These are phyloP conservation scores for Bothriochloa decipiens DNA, from an alignment of 176 grass and related monocot species.

Conservation along the genomic window DNA sequence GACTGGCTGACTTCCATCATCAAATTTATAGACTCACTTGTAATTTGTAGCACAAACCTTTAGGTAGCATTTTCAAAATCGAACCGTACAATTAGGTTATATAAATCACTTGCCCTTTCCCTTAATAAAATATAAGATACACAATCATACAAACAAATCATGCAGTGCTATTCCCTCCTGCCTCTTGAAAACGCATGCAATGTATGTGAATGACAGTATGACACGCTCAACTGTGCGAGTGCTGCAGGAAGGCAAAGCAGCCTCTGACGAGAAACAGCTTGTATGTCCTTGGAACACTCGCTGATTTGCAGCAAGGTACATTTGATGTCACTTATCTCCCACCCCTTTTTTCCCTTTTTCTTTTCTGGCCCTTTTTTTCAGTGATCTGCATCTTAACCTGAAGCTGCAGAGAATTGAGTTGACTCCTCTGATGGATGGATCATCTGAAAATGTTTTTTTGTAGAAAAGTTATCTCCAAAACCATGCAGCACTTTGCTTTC, in stretches of 20 bases:
- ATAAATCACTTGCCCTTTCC: neutral
- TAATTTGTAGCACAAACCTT: neutral
- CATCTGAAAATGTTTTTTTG: constrained; percentile 5
- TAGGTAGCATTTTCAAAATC: neutral
- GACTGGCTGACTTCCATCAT: neutral
- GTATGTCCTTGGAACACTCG: constrained; percentile 40
- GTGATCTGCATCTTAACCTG: constrained; percentile 17
- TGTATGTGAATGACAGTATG: neutral
- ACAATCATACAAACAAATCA: neutral
- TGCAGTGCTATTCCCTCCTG: neutral
- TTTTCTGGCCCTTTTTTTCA: constrained; percentile 39
- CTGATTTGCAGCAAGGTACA: constrained; percentile 34
- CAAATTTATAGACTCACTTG: neutral
- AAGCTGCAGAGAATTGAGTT: constrained; percentile 8
- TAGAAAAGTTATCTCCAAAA: constrained; percentile 18
- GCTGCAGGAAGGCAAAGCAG: constrained; percentile 32
- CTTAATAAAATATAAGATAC: neutral
- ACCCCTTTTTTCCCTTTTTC: neutral
- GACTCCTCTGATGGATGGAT: constrained; percentile 36
- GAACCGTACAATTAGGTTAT: neutral
- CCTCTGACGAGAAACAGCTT: constrained; percentile 18
- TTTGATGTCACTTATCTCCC: constrained; percentile 36
- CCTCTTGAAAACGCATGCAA: constrained; percentile 12
- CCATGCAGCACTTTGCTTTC: constrained; percentile 7
- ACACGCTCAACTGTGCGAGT: neutral